A percentile compares a stretch with the other conserved stretches of the same genome.
phyloP scores from a whole-genome alignment of 192 early-diverging fungal genomes.

The Backusella parvicylindrica region DNA sequence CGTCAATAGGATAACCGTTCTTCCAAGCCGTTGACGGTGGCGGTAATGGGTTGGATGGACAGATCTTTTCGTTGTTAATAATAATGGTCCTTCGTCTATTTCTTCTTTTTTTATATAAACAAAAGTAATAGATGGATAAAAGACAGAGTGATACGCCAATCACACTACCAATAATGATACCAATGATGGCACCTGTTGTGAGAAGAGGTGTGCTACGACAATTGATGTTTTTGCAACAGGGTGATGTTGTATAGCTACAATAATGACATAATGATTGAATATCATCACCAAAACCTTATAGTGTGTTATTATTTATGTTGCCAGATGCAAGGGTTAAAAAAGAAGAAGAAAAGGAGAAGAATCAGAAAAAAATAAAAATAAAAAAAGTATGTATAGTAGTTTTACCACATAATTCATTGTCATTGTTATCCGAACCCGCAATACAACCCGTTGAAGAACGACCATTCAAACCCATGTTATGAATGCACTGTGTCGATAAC shows the following conservation, averaged over 20 bases:
- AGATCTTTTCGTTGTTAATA: background rate
- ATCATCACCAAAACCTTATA: slow-evolving; percentile 20
- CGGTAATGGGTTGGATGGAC: background rate
- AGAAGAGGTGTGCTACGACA: background rate
- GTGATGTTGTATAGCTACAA: slow-evolving; percentile 7
- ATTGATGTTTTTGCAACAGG: slow-evolving; percentile 13
- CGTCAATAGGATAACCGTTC: background rate
- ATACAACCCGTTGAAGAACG: background rate
- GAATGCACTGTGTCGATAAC: background rate
- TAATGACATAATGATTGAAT: slow-evolving; percentile 14
- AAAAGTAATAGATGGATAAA: background rate
- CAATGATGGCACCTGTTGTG: background rate
- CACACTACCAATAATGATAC: background rate
- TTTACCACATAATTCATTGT: slow-evolving; percentile 10
- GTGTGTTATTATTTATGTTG: background rate
- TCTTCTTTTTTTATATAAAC: background rate
- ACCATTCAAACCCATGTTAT: background rate
- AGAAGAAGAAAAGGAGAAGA: background rate
- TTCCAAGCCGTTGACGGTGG: background rate
- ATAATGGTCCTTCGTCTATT: background rate
- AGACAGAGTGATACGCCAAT: background rate
- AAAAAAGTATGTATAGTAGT: background rate
- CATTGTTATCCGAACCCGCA: background rate
- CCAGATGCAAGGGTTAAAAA: background rate
- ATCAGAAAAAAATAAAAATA: background rate